Percentiles rank a stretch among this genome's conserved stretches.
Evolutionary conservation across 345 rosid species (phyloP).

Genomic region (Toxicodendron radicans): DNA sequence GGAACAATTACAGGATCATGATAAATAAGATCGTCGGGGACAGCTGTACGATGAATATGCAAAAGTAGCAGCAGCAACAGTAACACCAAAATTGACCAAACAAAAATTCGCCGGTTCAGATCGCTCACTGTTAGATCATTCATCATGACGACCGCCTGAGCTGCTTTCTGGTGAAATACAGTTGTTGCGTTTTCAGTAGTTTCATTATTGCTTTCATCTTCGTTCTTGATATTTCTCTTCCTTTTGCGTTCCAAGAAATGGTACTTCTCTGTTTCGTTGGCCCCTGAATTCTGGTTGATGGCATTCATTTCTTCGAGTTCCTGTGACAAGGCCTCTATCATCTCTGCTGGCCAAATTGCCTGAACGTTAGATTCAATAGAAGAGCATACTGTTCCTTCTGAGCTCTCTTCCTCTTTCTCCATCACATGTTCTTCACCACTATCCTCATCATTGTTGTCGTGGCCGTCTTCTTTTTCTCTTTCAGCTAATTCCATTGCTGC

Average conservation of each 20-base stretch:
- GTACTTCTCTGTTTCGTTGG: conserved; percentile 7
- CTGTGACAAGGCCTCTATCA: conserved; percentile 23
- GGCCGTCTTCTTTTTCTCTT: conserved; percentile 13
- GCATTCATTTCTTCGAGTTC: conserved; percentile 21
- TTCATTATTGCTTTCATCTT: not conserved
- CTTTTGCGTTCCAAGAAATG: conserved; percentile 7
- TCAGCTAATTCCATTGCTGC: conserved; percentile 9
- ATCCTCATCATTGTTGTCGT: not conserved
- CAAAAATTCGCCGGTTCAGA: conserved; percentile 19
- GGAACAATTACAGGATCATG: not conserved
- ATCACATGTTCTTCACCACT: conserved; percentile 11
- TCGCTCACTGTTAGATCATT: conserved; percentile 9
- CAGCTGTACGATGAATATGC: conserved; percentile 12
- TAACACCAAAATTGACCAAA: conserved; percentile 14
- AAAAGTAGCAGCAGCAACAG: conserved; percentile 24
- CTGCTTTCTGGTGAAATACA: conserved; percentile 8
- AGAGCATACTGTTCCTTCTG: conserved; percentile 35
- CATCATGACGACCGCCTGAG: conserved; percentile 6
- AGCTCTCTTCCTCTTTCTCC: conserved; percentile 24
- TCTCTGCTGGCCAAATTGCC: conserved; percentile 43
- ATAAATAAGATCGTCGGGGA: not conserved
- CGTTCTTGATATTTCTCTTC: not conserved
- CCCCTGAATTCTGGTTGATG: conserved; percentile 14
- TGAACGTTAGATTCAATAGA: conserved; percentile 34
- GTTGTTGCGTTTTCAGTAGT: not conserved